A percentile compares a stretch with the other conserved stretches of the same genome.
phyloP scores from a whole-genome alignment of 23 red algal species.

The Gracilaria caudata region DNA sequence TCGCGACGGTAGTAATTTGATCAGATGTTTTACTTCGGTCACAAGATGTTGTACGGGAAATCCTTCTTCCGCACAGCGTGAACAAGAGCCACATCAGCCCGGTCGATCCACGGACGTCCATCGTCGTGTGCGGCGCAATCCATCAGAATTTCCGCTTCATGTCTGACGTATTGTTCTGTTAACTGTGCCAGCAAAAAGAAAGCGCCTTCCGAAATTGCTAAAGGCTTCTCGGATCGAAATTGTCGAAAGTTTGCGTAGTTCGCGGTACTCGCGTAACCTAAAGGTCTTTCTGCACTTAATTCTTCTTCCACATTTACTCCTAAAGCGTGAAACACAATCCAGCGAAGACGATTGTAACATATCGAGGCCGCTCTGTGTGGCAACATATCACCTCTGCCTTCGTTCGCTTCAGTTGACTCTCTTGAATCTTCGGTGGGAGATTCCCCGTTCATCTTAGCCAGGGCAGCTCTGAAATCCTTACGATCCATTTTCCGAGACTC shows the following conservation, averaged over 20 bases:
- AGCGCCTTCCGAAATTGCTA: not conserved
- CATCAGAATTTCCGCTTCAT: slow-evolving; percentile 58
- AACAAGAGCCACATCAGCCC: slow-evolving; percentile 37
- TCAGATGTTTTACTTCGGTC: too few species aligned
- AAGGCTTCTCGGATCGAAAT: not conserved
- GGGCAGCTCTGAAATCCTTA: not conserved
- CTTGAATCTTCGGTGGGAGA: not conserved
- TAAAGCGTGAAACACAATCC: slow-evolving; percentile 46
- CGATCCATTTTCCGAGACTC: not conserved
- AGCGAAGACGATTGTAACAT: slow-evolving; percentile 40
- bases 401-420: not conserved
- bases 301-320: slow-evolving; percentile 6
- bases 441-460: not conserved
- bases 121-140: slow-evolving; percentile 49
- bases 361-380: slow-evolving; percentile 9
- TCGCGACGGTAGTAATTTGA: too few species aligned
- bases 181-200: slow-evolving; percentile 16
- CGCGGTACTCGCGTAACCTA: slow-evolving; percentile 31
- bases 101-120: slow-evolving; percentile 52
- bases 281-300: not conserved
- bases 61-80: slow-evolving; percentile 41
- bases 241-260: slow-evolving; percentile 45
- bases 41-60: not conserved
- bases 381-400: not conserved
- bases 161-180: slow-evolving; percentile 30